Evolutionary conservation across 305 asterid genomes (phyloP).

Genomic region (Fraxinus ornus): DNA sequence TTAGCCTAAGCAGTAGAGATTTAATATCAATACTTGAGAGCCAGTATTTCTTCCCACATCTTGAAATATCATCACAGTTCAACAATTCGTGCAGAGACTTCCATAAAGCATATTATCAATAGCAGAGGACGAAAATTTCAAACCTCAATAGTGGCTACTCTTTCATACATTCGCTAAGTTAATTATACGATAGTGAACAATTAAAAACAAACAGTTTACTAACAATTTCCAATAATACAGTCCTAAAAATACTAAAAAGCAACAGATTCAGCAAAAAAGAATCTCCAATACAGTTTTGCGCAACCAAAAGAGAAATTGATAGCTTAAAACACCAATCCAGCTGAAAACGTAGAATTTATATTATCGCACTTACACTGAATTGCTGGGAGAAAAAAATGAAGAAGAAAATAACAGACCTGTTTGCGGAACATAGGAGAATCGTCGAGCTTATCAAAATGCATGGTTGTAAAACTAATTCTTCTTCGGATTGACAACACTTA

Average conservation of each 20-base stretch:
- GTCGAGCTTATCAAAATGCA: conserved; percentile 98
- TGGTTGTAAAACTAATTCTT: conserved; percentile 43
- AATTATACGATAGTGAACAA: conserved; percentile 18
- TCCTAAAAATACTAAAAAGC: conserved; percentile 13
- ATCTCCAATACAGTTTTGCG: conserved; percentile 10
- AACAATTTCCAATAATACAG: background rate
- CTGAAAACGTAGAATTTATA: background rate
- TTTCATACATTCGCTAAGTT: conserved; percentile 1
- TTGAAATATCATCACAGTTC: conserved; percentile 10
- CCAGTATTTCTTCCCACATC: conserved; percentile 4
- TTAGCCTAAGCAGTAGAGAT: conserved; percentile 3
- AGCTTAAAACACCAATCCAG: conserved; percentile 16
- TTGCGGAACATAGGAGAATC: conserved; percentile 99
- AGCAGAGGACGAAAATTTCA: conserved; percentile 18
- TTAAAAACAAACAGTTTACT: conserved; percentile 14
- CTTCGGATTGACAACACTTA: conserved; percentile 19
- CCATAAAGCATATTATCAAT: background rate
- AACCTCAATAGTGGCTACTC: background rate
- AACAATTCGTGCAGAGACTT: background rate
- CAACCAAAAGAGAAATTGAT: background rate
- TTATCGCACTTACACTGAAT: conserved; percentile 14
- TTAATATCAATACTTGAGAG: background rate
- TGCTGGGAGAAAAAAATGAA: conserved; percentile 5
- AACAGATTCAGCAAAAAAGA: conserved; percentile 9
- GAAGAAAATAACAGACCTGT: conserved; percentile 53